Percentiles rank a stretch among this genome's conserved stretches.
Evolutionary conservation across 2,329 filamentous ascomycete species (phyloP).

Genomic region (Colletotrichum tabaci): DNA sequence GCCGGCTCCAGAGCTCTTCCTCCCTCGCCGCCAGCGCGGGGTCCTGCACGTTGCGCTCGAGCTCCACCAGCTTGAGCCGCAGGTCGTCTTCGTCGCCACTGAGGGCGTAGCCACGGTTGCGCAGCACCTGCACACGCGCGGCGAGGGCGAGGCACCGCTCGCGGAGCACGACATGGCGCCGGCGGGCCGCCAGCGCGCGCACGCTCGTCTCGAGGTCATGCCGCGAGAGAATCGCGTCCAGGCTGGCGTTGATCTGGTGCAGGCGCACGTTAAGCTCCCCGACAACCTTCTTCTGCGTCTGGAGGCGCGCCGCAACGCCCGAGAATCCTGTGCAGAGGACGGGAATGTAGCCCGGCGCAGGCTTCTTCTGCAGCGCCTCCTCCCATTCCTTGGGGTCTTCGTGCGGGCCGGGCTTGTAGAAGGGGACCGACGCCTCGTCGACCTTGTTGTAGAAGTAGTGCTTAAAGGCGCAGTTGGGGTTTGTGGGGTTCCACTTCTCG

Average conservation of each 20-base stretch:
- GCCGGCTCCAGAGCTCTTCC: conserved; percentile 88
- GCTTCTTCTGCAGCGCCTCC: conserved; percentile 85
- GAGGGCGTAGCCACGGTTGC: conserved; percentile 86
- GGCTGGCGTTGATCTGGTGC: conserved; percentile 83
- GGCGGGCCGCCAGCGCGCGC: conserved; percentile 78
- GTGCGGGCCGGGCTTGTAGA: conserved; percentile 77
- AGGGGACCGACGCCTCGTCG: conserved; percentile 80
- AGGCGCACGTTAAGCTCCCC: conserved; percentile 79
- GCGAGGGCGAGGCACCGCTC: conserved; percentile 82
- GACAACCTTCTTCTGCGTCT: conserved; percentile 79
- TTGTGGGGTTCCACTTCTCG: conserved; percentile 81
- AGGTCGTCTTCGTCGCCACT: conserved; percentile 85
- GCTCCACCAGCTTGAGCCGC: conserved; percentile 76
- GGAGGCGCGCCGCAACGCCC: conserved; percentile 79
- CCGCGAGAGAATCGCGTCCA: conserved; percentile 80
- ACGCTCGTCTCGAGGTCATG: conserved; percentile 85
- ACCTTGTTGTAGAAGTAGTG: conserved; percentile 92
- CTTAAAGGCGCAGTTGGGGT: conserved; percentile 81
- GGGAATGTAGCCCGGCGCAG: conserved; percentile 81
- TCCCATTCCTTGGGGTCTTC: conserved; percentile 88
- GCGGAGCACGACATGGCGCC: conserved; percentile 80
- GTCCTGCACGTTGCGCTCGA: conserved; percentile 81
- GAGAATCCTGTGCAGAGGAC: conserved; percentile 82
- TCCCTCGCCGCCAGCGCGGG: conserved; percentile 82
- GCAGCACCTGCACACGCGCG: conserved; percentile 83